Evolutionary conservation across 805 yeast genomes (phyloP), one percentile per base, ranked within the genome.

Genomic region (Millerago galiae): DNA sequence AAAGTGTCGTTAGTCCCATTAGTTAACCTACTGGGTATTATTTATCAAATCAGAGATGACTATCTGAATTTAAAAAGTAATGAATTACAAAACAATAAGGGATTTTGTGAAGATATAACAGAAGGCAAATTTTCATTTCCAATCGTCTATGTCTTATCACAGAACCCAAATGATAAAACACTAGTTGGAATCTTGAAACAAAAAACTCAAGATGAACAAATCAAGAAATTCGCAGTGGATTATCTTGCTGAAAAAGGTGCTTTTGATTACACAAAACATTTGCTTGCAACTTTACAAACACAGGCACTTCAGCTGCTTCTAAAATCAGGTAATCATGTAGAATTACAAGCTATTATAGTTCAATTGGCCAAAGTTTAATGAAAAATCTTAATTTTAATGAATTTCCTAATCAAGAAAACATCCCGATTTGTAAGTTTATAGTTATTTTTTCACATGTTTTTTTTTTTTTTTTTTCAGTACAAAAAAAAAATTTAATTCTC

Each of bases 111-210:
- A 53, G 98, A 90, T 56, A 72, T 90, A 26, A 77, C 88, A 0
- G 96, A 90, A 59, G 96, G 96, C 0, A 90, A 89, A 61, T 76
- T 83, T 46, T 86, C 95, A 1, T 83, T 86, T 48, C 96, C 96
- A 0, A 78, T 90, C 2, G 73, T 90, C 14, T 93, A 87, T 59
- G 72, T 81, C 4, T 61, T 83, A 2, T 54, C 66, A 15, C 52
- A 56, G 29, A 67, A 66, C 37, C 46, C 53, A 2, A 47, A 53
- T 2, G 67, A 69, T 39, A 60, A 65, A 42, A 72, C 71, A 40
- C 56, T 80, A 10, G 47, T 71, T 41, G 68, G 70, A 37, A 77
- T 80, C n/a, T 59, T 83, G 42, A 68, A 66, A 44, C 67, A 71
- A 50, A 71, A 70, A 35, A 78, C 89, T 0, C 53, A 59, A 2